phyloP scores from a whole-genome alignment of 164 flowering plant genomes.

The Protea cynaroides region DNA sequence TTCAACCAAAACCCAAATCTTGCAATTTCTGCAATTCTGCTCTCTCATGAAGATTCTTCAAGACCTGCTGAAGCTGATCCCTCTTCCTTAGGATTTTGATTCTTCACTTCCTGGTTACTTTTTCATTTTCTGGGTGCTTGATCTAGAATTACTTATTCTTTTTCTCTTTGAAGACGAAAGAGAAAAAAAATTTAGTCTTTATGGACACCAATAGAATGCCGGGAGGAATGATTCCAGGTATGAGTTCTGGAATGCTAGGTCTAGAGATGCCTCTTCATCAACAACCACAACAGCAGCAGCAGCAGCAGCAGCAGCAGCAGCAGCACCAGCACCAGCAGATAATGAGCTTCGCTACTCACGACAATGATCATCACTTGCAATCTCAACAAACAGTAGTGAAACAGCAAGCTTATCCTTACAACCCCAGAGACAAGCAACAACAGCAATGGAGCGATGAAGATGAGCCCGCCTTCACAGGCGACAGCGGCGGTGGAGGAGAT shows the following conservation, averaged over 20 bases:
- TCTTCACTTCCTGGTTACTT: too few species aligned
- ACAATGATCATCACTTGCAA: slow-evolving; percentile 24
- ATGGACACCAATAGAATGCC: slow-evolving; percentile 43
- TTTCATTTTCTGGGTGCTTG: not conserved
- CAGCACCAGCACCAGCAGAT: slow-evolving; percentile 26
- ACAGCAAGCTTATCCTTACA: slow-evolving; percentile 19
- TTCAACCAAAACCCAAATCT: not conserved
- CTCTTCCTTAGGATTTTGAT: not conserved
- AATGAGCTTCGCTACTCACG: slow-evolving; percentile 24
- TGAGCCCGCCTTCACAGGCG: slow-evolving; percentile 26
- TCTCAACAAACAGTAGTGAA: slow-evolving; percentile 26
- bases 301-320: slow-evolving; percentile 22
- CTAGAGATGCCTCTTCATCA: slow-evolving; percentile 52
- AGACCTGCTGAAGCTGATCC: too few species aligned
- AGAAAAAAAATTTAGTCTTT: not conserved
- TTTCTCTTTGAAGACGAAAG: not conserved
- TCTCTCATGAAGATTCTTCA: not conserved
- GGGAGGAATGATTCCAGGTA: slow-evolving; percentile 37
- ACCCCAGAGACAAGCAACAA: slow-evolving; percentile 25
- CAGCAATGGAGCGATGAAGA: slow-evolving; percentile 49
- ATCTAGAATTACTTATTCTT: not conserved
- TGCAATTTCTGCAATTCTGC: not conserved
- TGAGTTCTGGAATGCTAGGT: slow-evolving; percentile 41
- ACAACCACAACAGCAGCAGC: slow-evolving; percentile 24
- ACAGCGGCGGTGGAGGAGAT: slow-evolving; percentile 26